Conservation (phyloP, 2,329 filamentous ascomycete species). For the Aspergillus luchuensis region DNA sequence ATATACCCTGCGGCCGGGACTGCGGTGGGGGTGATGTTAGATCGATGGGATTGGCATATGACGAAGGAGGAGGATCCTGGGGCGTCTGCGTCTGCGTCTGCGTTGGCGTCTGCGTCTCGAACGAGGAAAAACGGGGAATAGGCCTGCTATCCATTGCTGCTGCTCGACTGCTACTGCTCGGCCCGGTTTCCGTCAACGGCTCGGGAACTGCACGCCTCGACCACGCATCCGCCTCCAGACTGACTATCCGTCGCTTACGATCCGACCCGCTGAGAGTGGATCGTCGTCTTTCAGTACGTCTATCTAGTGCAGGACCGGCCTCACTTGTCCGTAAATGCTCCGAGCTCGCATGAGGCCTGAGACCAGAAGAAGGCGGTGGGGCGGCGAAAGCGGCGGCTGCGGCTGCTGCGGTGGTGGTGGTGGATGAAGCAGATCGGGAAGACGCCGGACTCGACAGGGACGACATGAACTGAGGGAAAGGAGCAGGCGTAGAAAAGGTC, state of each 20-base stretch:
- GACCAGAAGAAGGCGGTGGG: conserved; percentile 10
- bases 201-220: conserved; percentile 18
- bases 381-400: conserved; percentile 14
- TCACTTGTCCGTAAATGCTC: conserved; percentile 17
- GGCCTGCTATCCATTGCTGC: conserved; percentile 28
- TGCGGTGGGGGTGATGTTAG: conserved; percentile 34
- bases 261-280: conserved; percentile 33
- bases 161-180: conserved; percentile 18
- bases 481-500: neutral
- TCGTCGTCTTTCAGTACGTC: conserved; percentile 22
- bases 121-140: conserved; percentile 25
- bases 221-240: conserved; percentile 33
- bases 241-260: conserved; percentile 48
- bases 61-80: conserved; percentile 19
- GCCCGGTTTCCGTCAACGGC: conserved; percentile 16
- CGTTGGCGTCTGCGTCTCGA: conserved; percentile 3
- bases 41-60: conserved; percentile 38
- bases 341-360: conserved; percentile 21
- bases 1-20: conserved; percentile 6
- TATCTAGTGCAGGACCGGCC: conserved; percentile 22
- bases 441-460: conserved; percentile 25
- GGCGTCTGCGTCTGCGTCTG: conserved; percentile 6
- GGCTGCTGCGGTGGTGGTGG: neutral
- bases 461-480: conserved; percentile 26
- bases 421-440: conserved; percentile 20